phyloP scores from a whole-genome alignment of 139 green algal genomes.

The Chlamydomonas incerta region DNA sequence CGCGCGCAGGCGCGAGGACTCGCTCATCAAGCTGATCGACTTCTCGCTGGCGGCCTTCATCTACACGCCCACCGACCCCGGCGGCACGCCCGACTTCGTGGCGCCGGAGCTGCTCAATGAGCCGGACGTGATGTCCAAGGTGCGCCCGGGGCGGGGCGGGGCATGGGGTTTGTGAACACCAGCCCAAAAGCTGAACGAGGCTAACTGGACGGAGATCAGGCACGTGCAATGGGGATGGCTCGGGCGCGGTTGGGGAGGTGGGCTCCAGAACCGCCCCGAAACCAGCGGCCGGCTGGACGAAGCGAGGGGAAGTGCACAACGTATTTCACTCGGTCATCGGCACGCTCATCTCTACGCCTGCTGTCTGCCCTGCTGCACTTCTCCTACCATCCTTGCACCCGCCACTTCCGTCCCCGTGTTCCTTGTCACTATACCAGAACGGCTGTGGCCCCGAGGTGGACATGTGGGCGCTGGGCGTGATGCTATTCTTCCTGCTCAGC shows the following conservation, averaged over 20 bases:
- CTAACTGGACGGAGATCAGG: too few species aligned
- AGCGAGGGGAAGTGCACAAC: too few species aligned
- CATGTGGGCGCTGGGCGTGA: slow-evolving; percentile 54
- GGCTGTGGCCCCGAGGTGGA: slow-evolving; percentile 46
- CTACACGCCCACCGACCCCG: slow-evolving; percentile 46
- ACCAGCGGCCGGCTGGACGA: too few species aligned
- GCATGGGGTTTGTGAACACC: too few species aligned
- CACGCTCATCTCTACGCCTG: too few species aligned
- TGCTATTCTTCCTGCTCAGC: slow-evolving; percentile 61
- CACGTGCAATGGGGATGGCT: too few species aligned
- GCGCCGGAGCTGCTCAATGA: slow-evolving; percentile 53
- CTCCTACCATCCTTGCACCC: too few species aligned
- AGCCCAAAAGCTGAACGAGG: too few species aligned
- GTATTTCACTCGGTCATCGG: too few species aligned
- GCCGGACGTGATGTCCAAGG: slow-evolving; percentile 36
- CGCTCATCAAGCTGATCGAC: slow-evolving; percentile 57
- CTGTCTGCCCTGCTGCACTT: neutral
- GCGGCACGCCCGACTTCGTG: slow-evolving; percentile 60
- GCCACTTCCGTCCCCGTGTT: neutral
- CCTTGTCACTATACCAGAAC: too few species aligned
- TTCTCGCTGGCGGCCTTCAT: slow-evolving; percentile 56
- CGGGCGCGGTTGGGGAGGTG: too few species aligned
- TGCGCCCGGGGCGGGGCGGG: neutral
- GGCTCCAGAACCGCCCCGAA: too few species aligned
- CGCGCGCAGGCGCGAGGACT: slow-evolving; percentile 43